A percentile compares a stretch with the other conserved stretches of the same genome.
Conservation (phyloP, 108 stramenopile species). For the Poteriospumella lacustris region DNA sequence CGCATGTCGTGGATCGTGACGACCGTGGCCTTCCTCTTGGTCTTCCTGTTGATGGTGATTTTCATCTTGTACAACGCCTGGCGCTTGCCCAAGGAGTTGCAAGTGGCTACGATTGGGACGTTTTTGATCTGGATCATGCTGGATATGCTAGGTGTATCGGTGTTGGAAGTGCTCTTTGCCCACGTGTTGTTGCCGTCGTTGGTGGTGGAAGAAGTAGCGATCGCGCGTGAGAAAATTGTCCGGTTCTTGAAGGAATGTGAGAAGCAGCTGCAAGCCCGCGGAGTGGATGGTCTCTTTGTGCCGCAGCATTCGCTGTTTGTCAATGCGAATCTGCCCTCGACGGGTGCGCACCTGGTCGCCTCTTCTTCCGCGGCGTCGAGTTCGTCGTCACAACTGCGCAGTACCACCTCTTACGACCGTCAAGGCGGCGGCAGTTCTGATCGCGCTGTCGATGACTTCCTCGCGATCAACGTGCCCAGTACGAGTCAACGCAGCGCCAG, state of each 20-base stretch:
- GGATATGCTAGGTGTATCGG: neutral
- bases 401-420: no score
- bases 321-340: no score
- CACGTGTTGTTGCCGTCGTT: neutral
- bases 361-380: no score
- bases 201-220: neutral
- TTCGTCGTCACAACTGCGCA: no score
- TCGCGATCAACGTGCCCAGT: no score
- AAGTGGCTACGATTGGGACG: neutral
- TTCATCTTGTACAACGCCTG: neutral
- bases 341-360: no score
- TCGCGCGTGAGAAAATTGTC: neutral
- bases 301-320: no score
- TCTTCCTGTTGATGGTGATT: neutral
- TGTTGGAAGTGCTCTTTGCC: neutral
- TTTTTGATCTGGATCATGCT: neutral
- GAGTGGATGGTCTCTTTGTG: no score
- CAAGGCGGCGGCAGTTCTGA: no score
- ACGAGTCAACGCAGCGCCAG: no score
- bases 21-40: neutral
- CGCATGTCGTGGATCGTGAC: neutral
- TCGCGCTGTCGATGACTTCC: no score
- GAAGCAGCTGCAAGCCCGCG: no score
- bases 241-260: neutral
- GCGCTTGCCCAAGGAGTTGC: neutral